A percentile compares a stretch with the other conserved stretches of the same genome.
phyloP scores from a whole-genome alignment of 2,329 filamentous ascomycete genomes.

The Cladophialophora yegresii region DNA sequence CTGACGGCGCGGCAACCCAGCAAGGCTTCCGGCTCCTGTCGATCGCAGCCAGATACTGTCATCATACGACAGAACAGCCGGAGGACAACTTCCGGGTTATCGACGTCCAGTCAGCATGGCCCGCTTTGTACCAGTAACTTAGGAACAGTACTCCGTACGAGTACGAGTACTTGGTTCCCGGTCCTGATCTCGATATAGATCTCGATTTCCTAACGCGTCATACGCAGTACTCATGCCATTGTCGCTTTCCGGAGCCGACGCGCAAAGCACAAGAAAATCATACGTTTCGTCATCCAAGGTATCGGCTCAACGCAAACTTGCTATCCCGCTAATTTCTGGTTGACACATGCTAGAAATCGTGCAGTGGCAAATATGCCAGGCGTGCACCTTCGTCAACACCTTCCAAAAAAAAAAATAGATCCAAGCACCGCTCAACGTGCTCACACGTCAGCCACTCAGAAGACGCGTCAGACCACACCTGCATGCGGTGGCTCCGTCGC shows the following conservation, averaged over 20 bases:
- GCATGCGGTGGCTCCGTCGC: background rate
- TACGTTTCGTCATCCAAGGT: background rate
- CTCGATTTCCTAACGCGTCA: background rate
- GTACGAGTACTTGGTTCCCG: background rate
- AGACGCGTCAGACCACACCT: conserved; percentile 13
- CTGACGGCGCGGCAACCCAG: background rate
- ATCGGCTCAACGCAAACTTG: background rate
- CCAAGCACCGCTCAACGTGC: conserved; percentile 18
- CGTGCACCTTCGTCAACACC: background rate
- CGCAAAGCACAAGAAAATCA: background rate
- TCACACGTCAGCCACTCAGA: conserved; percentile 14
- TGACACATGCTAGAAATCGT: conserved; percentile 1
- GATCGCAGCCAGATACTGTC: background rate
- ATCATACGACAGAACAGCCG: background rate
- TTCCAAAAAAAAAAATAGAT: conserved; percentile 6
- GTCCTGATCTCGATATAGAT: background rate
- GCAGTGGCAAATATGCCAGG: background rate
- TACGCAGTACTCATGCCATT: background rate
- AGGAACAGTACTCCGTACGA: background rate
- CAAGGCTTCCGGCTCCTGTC: conserved; percentile 5
- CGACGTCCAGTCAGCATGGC: background rate
- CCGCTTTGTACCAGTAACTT: background rate
- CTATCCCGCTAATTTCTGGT: background rate
- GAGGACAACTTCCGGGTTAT: background rate
- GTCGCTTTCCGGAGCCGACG: background rate